These are phyloP conservation scores for Laguncularia racemosa DNA, from an alignment of 345 rosid genomes.

Conservation along the genomic window DNA sequence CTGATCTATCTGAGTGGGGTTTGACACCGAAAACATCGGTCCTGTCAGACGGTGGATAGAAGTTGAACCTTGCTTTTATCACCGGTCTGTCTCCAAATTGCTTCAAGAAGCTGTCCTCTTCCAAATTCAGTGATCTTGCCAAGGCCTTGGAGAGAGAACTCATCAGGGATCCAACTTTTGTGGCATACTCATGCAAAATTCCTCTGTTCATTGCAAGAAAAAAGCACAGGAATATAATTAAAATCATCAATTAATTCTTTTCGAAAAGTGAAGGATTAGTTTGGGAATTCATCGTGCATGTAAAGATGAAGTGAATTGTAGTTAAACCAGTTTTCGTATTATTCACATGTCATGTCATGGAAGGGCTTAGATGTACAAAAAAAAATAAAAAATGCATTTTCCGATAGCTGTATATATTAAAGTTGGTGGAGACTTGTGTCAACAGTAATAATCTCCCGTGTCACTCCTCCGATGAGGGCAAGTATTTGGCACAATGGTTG, in stretches of 20 bases:
- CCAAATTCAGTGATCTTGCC: conserved; percentile 30
- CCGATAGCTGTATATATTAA: too few species aligned
- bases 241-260: not conserved
- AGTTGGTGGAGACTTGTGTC: too few species aligned
- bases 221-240: not conserved
- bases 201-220: conserved; percentile 16
- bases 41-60: conserved; percentile 42
- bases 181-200: conserved; percentile 22
- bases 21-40: conserved; percentile 49
- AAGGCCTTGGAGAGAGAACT: conserved; percentile 33
- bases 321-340: too few species aligned
- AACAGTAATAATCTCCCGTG: too few species aligned
- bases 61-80: conserved; percentile 39
- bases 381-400: too few species aligned
- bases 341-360: too few species aligned
- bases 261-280: not conserved
- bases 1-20: conserved; percentile 48
- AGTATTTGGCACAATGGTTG: too few species aligned
- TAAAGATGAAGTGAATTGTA: too few species aligned
- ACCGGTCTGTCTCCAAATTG: conserved; percentile 28
- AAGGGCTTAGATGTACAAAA: too few species aligned
- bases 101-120: conserved; percentile 29
- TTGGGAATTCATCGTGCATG: not conserved
- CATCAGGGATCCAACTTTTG: conserved; percentile 19
- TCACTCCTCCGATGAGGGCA: too few species aligned